Base-by-base conservation (phyloP, 768 basidiomycete genomes). In the Clitopilus passeckerianus region DNA sequence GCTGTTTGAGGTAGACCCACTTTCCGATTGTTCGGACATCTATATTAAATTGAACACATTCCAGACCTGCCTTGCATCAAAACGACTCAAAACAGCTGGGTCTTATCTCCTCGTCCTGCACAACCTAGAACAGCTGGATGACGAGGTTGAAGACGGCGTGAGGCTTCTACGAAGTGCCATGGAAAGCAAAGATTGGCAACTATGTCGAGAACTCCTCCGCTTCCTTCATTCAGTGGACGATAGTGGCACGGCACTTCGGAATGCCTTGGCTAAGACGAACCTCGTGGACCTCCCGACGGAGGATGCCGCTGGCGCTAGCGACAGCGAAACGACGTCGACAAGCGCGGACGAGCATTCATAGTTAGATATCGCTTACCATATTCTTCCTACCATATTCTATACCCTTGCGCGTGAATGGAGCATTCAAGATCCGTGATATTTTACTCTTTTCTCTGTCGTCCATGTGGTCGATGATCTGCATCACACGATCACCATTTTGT, bases 211-310 rank as follows among this genome's bases (percentile, higher is more conserved):
- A 69, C 79, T 99, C 14, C 75, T 98, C 15, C 86, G 96, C 18
- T 99, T 99, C 74, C 72, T 98, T 53, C 91, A 90, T 69, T 95
- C 91, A 1, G 90, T 96, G 54, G 96, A 98, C 69, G 91, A 95
- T 43, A 86, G 86, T 0, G 96, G 95, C 33, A 71, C 71, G 15
- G 87, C 87, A 3, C 77, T 95, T 58, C 79, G 78, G 57, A 76
- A 80, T 61, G 91, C 87, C 1, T 71, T 93, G 56, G 71, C 70
- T 20, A 63, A 68, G 57, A 68, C 67, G 10, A 65, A 63, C 30
- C 59, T 68, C 18, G 61, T 64, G n/a, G 54, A 43, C 46, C 61
- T 68, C 37, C 35, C 64, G n/a, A 58, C 63, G 15, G 60, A 65
- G 27, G 27, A 30, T 30, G 27, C 27, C 27, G 27, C 27, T n/a